Conservation (phyloP, 2,329 filamentous ascomycete genomes). For the Elsinoe perseae region DNA sequence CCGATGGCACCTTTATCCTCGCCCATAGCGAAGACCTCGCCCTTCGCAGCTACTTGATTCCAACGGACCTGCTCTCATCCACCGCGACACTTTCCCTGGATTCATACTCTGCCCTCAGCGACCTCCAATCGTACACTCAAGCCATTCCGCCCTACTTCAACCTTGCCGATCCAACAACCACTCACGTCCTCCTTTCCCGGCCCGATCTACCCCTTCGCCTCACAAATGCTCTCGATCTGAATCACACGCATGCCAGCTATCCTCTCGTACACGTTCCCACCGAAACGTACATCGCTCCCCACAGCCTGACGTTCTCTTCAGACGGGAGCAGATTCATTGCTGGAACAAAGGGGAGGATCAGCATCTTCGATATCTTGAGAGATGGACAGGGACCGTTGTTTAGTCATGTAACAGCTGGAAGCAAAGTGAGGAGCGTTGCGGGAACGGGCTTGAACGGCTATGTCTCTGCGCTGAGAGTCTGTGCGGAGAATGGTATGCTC, state of each 20-base stretch:
- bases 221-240: conserved; percentile 46
- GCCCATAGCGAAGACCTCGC: conserved; percentile 45
- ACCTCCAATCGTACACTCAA: conserved; percentile 40
- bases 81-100: conserved; percentile 33
- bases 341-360: conserved; percentile 47
- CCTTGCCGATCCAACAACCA: conserved; percentile 43
- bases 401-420: conserved; percentile 38
- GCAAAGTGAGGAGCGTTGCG: conserved; percentile 35
- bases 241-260: conserved; percentile 43
- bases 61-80: conserved; percentile 41
- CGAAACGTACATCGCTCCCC: conserved; percentile 49
- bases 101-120: conserved; percentile 39
- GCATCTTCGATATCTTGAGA: conserved; percentile 48
- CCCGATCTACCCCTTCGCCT: conserved; percentile 51
- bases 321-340: conserved; percentile 49
- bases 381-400: conserved; percentile 41
- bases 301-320: conserved; percentile 47
- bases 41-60: conserved; percentile 49
- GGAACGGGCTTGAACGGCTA: conserved; percentile 49
- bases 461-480: conserved; percentile 46
- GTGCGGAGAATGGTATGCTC: conserved; percentile 40
- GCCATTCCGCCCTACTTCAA: conserved; percentile 49
- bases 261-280: conserved; percentile 48
- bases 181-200: conserved; percentile 45
- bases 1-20: conserved; percentile 52